phyloP scores from a whole-genome alignment of 345 rosid species.

The Ceriops zippeliana region DNA sequence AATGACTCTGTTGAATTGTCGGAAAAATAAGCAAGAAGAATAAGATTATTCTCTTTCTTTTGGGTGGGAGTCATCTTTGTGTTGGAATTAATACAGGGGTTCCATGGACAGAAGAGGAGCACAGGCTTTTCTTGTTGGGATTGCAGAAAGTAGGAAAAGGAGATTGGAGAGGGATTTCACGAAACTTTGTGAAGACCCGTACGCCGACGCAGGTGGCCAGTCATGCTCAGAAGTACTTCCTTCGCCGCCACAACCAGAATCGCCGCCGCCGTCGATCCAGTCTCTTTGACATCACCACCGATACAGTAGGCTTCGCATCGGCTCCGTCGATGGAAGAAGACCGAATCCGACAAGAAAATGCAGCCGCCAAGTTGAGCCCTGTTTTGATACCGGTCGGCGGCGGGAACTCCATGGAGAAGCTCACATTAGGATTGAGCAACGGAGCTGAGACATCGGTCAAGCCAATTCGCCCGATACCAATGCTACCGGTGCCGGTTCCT shows the following conservation, averaged over 20 bases:
- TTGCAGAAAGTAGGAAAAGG: conserved; percentile 73
- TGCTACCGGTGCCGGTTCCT: conserved; percentile 50
- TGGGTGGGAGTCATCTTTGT: not conserved
- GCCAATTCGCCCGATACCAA: conserved; percentile 47
- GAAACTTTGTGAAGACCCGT: conserved; percentile 73
- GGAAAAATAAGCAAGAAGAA: too few species aligned
- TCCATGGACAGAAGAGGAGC: conserved; percentile 86
- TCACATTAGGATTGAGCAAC: conserved; percentile 26
- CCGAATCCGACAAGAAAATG: conserved; percentile 21
- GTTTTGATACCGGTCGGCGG: conserved; percentile 19
- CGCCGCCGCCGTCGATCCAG: conserved; percentile 76
- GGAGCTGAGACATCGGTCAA: conserved; percentile 19
- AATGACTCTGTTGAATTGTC: not conserved
- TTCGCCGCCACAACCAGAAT: conserved; percentile 55
- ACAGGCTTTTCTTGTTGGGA: conserved; percentile 56
- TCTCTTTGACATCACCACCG: conserved; percentile 69
- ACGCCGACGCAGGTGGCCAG: conserved; percentile 84
- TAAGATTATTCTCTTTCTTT: not conserved
- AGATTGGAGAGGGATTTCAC: conserved; percentile 78
- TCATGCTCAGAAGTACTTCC: conserved; percentile 80
- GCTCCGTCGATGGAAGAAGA: conserved; percentile 43
- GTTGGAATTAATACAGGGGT: conserved; percentile 38
- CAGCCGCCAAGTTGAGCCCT: conserved; percentile 17
- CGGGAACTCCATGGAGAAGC: conserved; percentile 27
- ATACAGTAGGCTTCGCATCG: conserved; percentile 27